These are phyloP conservation scores for Trametes elegans DNA, from an alignment of 768 basidiomycete genomes.

Conservation along the genomic window DNA sequence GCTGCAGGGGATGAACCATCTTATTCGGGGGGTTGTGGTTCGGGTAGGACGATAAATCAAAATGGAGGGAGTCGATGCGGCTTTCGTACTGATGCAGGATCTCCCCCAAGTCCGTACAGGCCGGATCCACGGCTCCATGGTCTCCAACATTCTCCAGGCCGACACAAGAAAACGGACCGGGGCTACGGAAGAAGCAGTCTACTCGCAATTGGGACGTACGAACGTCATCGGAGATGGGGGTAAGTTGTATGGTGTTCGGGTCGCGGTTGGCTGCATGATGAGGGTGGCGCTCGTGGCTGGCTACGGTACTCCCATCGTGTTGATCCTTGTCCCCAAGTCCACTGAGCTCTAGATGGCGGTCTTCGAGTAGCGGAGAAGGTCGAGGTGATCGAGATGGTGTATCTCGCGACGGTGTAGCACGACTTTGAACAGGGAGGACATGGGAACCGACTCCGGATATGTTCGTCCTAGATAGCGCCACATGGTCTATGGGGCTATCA, in stretches of 20 bases:
- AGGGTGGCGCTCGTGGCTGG: not conserved
- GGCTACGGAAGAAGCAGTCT: not conserved
- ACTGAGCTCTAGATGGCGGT: not conserved
- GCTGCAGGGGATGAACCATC: not conserved
- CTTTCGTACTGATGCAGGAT: not conserved
- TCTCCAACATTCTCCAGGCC: no score
- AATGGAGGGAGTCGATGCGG: not conserved
- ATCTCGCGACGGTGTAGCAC: no score
- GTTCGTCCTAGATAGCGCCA: no score
- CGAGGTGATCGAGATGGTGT: no score
- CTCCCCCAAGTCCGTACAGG: not conserved
- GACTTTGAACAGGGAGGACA: no score
- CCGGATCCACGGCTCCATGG: no score
- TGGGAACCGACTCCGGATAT: no score
- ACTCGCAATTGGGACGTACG: not conserved
- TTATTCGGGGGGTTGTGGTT: not conserved
- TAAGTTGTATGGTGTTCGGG: not conserved
- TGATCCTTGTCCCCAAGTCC: not conserved
- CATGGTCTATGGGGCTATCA: no score
- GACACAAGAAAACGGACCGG: no score
- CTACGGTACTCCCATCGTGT: not conserved
- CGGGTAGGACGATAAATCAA: not conserved
- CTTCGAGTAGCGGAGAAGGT: no score
- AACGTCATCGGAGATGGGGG: not conserved
- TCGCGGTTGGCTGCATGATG: not conserved